Evolutionary conservation across 352 stramenopile species (phyloP).

Genomic region (Elongisporangium senticosum): DNA sequence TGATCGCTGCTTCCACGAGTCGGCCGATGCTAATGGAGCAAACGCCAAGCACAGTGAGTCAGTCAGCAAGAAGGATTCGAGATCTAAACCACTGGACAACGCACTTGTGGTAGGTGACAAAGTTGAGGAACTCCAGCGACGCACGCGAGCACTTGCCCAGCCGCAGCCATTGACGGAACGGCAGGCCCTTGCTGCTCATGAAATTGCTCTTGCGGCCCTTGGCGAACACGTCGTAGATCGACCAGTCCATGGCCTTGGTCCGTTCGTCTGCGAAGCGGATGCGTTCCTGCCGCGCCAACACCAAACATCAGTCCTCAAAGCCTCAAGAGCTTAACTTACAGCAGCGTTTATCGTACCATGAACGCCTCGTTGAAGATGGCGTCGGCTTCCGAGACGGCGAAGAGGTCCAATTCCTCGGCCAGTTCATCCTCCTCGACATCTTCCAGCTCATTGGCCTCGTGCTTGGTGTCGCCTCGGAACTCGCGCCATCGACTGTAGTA

Average conservation of each 20-base stretch:
- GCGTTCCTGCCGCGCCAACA: slow-evolving; percentile 36
- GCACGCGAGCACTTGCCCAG: slow-evolving; percentile 61
- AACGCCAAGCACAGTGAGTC: not conserved
- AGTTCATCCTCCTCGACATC: slow-evolving; percentile 78
- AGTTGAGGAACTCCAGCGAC: slow-evolving; percentile 83
- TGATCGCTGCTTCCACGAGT: slow-evolving; percentile 80
- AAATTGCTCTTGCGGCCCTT: slow-evolving; percentile 80
- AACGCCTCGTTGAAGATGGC: slow-evolving; percentile 72
- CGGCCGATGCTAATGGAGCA: slow-evolving; percentile 53
- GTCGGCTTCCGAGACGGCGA: slow-evolving; percentile 74
- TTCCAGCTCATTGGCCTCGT: slow-evolving; percentile 73
- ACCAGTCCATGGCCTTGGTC: slow-evolving; percentile 79
- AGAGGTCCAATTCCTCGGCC: slow-evolving; percentile 79
- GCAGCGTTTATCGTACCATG: slow-evolving; percentile 25
- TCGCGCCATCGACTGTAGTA: slow-evolving; percentile 86
- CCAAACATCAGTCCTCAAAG: slow-evolving; percentile 1
- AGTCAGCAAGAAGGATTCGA: slow-evolving; percentile 1
- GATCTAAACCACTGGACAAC: slow-evolving; percentile 5
- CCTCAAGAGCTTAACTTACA: slow-evolving; percentile 1
- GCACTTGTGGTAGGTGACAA: slow-evolving; percentile 83
- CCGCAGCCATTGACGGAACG: slow-evolving; percentile 67
- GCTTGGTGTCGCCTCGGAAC: slow-evolving; percentile 74
- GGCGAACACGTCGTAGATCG: slow-evolving; percentile 76
- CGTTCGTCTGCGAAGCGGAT: slow-evolving; percentile 83
- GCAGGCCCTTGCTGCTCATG: slow-evolving; percentile 62